Percentiles rank a stretch among this genome's conserved stretches.
Conservation (phyloP, 2,329 filamentous ascomycete species). For the Arthrobotrys conoides region DNA sequence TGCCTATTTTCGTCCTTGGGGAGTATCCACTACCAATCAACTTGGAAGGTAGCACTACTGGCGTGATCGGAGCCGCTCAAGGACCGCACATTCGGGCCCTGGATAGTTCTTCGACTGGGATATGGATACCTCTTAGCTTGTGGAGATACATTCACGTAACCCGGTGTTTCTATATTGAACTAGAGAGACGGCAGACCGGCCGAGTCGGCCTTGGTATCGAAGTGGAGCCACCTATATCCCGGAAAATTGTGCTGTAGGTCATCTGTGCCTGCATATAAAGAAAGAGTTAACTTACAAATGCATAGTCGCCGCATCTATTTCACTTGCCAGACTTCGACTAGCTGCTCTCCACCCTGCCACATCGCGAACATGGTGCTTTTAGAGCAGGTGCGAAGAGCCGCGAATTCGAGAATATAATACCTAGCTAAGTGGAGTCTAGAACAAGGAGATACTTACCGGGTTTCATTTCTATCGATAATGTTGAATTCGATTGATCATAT, state of each 20-base stretch:
- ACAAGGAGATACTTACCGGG: neutral
- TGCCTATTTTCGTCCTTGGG: neutral
- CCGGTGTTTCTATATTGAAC: slow-evolving; percentile 5
- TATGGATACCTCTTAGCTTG: slow-evolving; percentile 5
- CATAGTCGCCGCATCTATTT: neutral
- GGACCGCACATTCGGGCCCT: neutral
- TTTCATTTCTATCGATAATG: neutral
- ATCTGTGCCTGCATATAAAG: slow-evolving; percentile 30
- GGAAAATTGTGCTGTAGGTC: neutral
- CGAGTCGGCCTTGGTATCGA: slow-evolving; percentile 31
- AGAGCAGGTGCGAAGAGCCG: slow-evolving; percentile 7
- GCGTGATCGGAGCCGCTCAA: slow-evolving; percentile 21
- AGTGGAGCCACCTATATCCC: neutral
- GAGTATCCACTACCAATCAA: neutral
- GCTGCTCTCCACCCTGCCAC: neutral
- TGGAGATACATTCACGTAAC: slow-evolving; percentile 23
- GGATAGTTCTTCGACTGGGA: neutral
- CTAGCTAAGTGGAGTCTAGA: neutral
- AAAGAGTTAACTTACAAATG: too few relatives aligned
- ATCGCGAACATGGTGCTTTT: slow-evolving; percentile 25
- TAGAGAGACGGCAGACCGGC: slow-evolving; percentile 5
- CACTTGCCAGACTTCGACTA: slow-evolving; percentile 26
- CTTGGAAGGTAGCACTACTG: slow-evolving; percentile 24
- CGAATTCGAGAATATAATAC: neutral
- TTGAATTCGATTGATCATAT: too few relatives aligned